Conservation (phyloP, 768 basidiomycete genomes). For the Lentinula sp. region DNA sequence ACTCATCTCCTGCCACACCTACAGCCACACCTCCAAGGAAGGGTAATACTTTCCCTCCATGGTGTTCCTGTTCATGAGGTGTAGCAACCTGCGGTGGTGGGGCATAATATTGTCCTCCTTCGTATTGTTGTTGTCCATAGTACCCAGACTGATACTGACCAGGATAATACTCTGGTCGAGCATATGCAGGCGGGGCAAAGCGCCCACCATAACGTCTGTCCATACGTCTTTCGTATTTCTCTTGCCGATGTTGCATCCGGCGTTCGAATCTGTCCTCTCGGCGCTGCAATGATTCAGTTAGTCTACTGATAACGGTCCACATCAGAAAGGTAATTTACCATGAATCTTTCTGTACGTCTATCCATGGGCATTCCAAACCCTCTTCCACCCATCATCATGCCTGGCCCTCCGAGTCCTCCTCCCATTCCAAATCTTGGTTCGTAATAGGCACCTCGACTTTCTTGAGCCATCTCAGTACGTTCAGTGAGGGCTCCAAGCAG, state of each 20-base stretch:
- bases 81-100: background rate
- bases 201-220: background rate
- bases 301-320: background rate
- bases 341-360: background rate
- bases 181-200: background rate
- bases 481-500: background rate
- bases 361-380: background rate
- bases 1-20: background rate
- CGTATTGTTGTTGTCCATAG: background rate
- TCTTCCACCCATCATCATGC: background rate
- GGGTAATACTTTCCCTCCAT: background rate
- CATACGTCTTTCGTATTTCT: background rate
- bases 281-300: background rate
- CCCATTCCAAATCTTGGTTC: background rate
- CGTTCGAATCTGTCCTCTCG: background rate
- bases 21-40: background rate
- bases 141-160: background rate
- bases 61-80: background rate
- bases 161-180: background rate
- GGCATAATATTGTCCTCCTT: background rate
- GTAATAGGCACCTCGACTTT: background rate
- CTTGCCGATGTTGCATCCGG: background rate
- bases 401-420: background rate
- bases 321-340: background rate
- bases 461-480: background rate